Conservation (phyloP, 129 eudicot species). For the Helichrysum umbraculigerum region DNA sequence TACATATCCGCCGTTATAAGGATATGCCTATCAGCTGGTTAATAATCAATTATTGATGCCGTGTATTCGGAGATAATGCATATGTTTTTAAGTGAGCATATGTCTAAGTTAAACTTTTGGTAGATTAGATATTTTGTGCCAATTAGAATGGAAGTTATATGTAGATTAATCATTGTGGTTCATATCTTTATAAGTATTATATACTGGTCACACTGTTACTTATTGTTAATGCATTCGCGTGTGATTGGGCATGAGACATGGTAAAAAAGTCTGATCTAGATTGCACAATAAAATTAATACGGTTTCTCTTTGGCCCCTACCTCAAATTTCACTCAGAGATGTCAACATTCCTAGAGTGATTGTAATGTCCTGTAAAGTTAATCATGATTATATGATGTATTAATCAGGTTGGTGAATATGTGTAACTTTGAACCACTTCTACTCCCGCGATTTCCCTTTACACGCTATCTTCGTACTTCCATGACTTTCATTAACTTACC, state of each 20-base stretch:
- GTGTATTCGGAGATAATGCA: not conserved
- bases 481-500: not conserved
- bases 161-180: constrained; percentile 14
- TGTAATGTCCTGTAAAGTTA: not conserved
- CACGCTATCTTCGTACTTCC: not conserved
- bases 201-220: not conserved
- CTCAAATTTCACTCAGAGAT: constrained; percentile 16
- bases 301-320: constrained; percentile 15
- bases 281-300: not conserved
- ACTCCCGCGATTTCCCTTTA: not conserved
- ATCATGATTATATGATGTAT: constrained; percentile 5
- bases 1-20: not conserved
- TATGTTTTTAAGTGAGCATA: not conserved
- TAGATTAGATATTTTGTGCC: constrained; percentile 18
- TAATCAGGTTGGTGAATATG: not conserved
- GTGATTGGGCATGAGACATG: constrained; percentile 1
- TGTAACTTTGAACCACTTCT: constrained; percentile 9
- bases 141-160: not conserved
- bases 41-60: not conserved
- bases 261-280: not conserved
- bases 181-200: not conserved
- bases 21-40: not conserved
- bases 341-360: constrained; percentile 1
- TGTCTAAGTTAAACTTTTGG: not conserved
- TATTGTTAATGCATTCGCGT: not conserved